These are phyloP conservation scores for Fusarium neocosmosporiellum DNA, from an alignment of 2,329 filamentous ascomycete genomes.

Conservation along the genomic window DNA sequence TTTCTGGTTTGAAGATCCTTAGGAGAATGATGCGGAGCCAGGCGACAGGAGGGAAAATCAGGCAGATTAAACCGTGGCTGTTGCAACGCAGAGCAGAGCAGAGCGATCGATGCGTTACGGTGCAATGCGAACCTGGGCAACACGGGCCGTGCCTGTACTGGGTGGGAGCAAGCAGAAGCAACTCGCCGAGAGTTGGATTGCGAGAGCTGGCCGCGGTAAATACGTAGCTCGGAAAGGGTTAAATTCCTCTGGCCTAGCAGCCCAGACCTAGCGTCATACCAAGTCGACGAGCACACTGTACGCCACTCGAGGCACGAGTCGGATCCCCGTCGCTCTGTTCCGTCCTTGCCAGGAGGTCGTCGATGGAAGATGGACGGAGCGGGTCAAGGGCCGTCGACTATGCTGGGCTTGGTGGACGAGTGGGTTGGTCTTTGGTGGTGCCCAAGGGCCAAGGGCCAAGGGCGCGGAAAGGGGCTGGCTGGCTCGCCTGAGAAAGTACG, in stretches of 20 bases:
- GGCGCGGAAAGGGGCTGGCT: conserved; percentile 42
- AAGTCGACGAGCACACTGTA: conserved; percentile 38
- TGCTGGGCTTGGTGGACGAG: conserved; percentile 29
- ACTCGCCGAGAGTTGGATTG: conserved; percentile 25
- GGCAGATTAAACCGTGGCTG: conserved; percentile 25
- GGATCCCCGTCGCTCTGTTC: conserved; percentile 37
- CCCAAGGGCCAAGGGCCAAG: conserved; percentile 32
- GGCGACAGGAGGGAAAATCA: conserved; percentile 23
- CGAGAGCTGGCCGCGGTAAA: conserved; percentile 28
- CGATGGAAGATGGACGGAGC: conserved; percentile 26
- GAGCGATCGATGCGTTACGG: conserved; percentile 21
- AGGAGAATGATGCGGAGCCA: conserved; percentile 36
- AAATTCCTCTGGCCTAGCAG: conserved; percentile 46
- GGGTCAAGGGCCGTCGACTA: conserved; percentile 38
- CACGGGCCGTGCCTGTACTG: conserved; percentile 13
- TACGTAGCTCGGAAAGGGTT: conserved; percentile 43
- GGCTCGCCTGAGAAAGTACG: conserved; percentile 34
- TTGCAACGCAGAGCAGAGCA: conserved; percentile 31
- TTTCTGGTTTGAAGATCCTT: conserved; percentile 41
- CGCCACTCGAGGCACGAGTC: conserved; percentile 37
- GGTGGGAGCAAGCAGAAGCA: conserved; percentile 10
- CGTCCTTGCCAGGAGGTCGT: conserved; percentile 22
- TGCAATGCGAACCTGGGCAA: conserved; percentile 18
- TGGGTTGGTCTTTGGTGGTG: conserved; percentile 19
- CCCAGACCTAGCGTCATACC: conserved; percentile 48